Evolutionary conservation across 2,329 filamentous ascomycete species (phyloP).

Genomic region (Aspergillus uvarum): DNA sequence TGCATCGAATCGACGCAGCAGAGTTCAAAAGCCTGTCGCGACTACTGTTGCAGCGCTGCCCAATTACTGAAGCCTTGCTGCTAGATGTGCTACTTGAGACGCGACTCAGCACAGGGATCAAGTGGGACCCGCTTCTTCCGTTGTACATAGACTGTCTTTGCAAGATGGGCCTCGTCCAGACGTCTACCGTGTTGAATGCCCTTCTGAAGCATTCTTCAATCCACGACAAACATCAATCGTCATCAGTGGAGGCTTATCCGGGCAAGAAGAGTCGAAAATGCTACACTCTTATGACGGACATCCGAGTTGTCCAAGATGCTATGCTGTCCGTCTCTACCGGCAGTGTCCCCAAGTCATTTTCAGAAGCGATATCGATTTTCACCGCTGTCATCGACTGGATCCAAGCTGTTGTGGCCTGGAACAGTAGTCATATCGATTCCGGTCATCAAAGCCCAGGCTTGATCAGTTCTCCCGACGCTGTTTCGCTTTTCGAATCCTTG

Average conservation of each 20-base stretch:
- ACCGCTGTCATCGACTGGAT: conserved; percentile 41
- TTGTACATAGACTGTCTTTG: conserved; percentile 42
- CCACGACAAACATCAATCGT: conserved; percentile 18
- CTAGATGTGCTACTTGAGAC: conserved; percentile 38
- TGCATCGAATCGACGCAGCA: conserved; percentile 37
- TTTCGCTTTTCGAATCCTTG: conserved; percentile 44
- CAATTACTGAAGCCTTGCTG: conserved; percentile 33
- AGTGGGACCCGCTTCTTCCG: conserved; percentile 46
- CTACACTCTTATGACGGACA: conserved; percentile 44
- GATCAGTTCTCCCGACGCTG: conserved; percentile 38
- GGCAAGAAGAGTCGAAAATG: conserved; percentile 17
- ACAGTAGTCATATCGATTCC: conserved; percentile 27
- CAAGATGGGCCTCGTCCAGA: conserved; percentile 33
- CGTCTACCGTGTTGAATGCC: conserved; percentile 34
- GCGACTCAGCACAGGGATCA: conserved; percentile 32
- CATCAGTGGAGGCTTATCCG: conserved; percentile 4
- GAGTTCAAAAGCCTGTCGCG: conserved; percentile 41
- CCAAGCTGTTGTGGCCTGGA: conserved; percentile 37
- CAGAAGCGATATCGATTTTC: conserved; percentile 36
- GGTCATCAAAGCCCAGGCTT: conserved; percentile 31
- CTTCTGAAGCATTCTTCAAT: conserved; percentile 40
- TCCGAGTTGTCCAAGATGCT: conserved; percentile 43
- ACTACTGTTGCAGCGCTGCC: conserved; percentile 32
- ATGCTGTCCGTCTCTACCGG: conserved; percentile 42
- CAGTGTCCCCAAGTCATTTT: conserved; percentile 27